These are phyloP conservation scores for Venturia asperata DNA, from an alignment of 2,329 filamentous ascomycete genomes.

Conservation along the genomic window DNA sequence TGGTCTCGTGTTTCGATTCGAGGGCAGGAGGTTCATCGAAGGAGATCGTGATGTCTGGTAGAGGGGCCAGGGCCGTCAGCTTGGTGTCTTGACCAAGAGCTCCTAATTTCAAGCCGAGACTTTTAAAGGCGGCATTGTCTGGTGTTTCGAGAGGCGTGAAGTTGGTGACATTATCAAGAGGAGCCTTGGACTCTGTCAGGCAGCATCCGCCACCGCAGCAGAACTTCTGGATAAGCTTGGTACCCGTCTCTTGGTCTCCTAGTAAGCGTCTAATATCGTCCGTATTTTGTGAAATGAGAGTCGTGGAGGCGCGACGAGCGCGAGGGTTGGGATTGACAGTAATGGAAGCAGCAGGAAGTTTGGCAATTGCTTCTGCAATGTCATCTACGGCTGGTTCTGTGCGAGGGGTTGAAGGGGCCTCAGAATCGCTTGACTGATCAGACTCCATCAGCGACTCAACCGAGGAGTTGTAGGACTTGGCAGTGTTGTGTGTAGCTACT, in stretches of 20 bases:
- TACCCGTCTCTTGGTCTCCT: slow-evolving; percentile 48
- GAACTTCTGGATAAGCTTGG: slow-evolving; percentile 54
- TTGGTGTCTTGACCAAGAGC: slow-evolving; percentile 62
- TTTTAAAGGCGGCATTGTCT: slow-evolving; percentile 77
- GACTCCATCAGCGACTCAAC: slow-evolving; percentile 36
- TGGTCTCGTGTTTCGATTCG: slow-evolving; percentile 34
- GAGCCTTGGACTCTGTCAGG: slow-evolving; percentile 48
- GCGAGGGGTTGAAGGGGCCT: slow-evolving; percentile 38
- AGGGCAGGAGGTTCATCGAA: slow-evolving; percentile 48
- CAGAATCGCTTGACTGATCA: slow-evolving; percentile 37
- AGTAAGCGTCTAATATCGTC: slow-evolving; percentile 53
- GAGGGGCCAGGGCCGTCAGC: slow-evolving; percentile 61
- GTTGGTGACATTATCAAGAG: slow-evolving; percentile 38
- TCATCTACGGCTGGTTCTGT: slow-evolving; percentile 40
- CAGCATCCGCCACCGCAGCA: slow-evolving; percentile 61
- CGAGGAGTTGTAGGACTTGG: slow-evolving; percentile 27
- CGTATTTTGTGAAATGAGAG: slow-evolving; percentile 54
- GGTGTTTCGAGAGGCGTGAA: slow-evolving; percentile 51
- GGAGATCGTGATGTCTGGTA: slow-evolving; percentile 70
- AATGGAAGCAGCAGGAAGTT: slow-evolving; percentile 31
- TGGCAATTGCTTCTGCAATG: slow-evolving; percentile 36
- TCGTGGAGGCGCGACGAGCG: slow-evolving; percentile 60
- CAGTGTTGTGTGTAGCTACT: neutral
- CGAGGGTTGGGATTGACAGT: slow-evolving; percentile 31
- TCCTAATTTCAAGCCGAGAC: slow-evolving; percentile 68